Conservation (phyloP, 106 monocot genomes). For the Amphibolis antarctica region DNA sequence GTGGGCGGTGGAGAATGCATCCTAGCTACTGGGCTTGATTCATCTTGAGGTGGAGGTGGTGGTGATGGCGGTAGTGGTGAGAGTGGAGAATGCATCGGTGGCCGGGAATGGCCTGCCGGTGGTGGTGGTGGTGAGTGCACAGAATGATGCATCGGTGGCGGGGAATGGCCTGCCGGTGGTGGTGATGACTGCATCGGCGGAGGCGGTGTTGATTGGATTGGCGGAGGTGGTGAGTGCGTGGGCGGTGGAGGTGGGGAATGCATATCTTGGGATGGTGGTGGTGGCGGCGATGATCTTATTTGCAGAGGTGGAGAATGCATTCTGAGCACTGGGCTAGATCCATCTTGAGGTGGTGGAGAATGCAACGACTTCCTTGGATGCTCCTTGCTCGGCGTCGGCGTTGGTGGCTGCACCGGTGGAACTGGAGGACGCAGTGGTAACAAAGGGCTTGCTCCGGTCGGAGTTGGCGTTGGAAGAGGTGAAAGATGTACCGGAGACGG, state of each 20-base stretch:
- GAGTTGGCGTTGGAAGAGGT: slow-evolving; percentile 4
- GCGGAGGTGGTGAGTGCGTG: slow-evolving; percentile 1
- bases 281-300: not conserved
- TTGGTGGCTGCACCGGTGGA: not conserved
- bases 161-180: not conserved
- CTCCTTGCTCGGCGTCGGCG: not conserved
- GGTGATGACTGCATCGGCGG: not conserved
- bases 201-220: not conserved
- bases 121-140: slow-evolving; percentile 9
- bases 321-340: not conserved
- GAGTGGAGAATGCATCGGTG: slow-evolving; percentile 1
- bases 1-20: slow-evolving; percentile 5
- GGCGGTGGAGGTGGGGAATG: slow-evolving; percentile 2
- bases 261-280: slow-evolving; percentile 10
- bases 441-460: not conserved
- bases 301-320: slow-evolving; percentile 3
- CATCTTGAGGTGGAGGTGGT: not conserved
- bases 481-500: not conserved
- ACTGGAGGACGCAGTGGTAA: not conserved
- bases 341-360: not conserved
- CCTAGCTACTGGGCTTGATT: not conserved
- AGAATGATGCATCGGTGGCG: slow-evolving; percentile 4
- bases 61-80: slow-evolving; percentile 9
- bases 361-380: no score
- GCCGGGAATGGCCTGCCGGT: not conserved